Evolutionary conservation across 352 stramenopile species (phyloP).

Genomic region (Phytophthora foliorum): DNA sequence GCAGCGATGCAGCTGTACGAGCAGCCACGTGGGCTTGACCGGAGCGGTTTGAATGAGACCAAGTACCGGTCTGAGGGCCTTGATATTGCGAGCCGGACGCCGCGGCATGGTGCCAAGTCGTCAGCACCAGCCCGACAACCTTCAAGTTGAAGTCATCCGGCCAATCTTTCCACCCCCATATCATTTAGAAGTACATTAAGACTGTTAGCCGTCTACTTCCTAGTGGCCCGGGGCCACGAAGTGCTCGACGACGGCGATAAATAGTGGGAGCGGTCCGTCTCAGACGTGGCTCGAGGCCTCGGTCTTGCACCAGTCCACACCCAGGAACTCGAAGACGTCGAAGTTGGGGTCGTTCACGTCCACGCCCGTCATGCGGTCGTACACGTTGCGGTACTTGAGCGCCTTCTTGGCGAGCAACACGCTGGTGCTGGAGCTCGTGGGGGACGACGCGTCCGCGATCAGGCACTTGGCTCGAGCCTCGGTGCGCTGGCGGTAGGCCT

Average conservation of each 20-base stretch:
- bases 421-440: constrained; percentile 41
- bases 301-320: constrained; percentile 59
- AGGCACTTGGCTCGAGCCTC: constrained; percentile 45
- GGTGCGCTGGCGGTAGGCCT: constrained; percentile 46
- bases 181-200: not conserved
- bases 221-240: too few species aligned
- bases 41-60: too few species aligned
- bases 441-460: constrained; percentile 37
- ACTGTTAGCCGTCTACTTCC: not conserved
- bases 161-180: not conserved
- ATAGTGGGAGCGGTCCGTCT: constrained; percentile 14
- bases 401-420: constrained; percentile 59
- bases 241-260: constrained; percentile 26
- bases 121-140: too few species aligned
- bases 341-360: constrained; percentile 63
- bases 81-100: too few species aligned
- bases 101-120: too few species aligned
- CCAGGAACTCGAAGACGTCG: constrained; percentile 62
- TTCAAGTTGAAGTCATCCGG: not conserved
- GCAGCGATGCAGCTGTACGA: too few species aligned
- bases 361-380: constrained; percentile 49
- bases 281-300: constrained; percentile 19
- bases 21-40: too few species aligned
- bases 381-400: constrained; percentile 67
- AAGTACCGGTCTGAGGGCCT: too few species aligned